These are phyloP conservation scores for Fusarium zealandicum DNA, from an alignment of 2,329 filamentous ascomycete genomes.

Conservation along the genomic window DNA sequence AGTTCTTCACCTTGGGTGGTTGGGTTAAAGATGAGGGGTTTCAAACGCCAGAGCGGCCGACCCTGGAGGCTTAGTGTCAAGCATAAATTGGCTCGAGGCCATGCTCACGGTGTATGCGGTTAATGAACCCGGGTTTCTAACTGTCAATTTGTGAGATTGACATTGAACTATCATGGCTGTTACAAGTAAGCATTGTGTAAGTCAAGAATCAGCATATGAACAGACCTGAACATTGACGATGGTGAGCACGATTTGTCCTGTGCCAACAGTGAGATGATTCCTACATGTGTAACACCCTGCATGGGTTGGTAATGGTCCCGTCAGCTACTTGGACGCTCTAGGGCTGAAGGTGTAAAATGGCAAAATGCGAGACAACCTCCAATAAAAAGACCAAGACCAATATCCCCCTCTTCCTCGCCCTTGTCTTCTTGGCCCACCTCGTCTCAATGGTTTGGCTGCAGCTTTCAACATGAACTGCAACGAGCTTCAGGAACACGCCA, in stretches of 20 bases:
- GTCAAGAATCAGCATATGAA: too few species aligned
- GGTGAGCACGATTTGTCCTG: too few species aligned
- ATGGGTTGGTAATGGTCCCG: slow-evolving; percentile 36
- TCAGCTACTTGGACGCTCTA: slow-evolving; percentile 18
- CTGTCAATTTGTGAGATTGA: too few species aligned
- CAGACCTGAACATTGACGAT: too few species aligned
- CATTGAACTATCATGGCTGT: too few species aligned
- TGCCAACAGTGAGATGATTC: background rate
- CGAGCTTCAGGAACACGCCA: slow-evolving; percentile 45
- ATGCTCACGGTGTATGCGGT: background rate
- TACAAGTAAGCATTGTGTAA: background rate
- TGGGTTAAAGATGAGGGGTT: slow-evolving; percentile 16
- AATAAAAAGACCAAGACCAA: slow-evolving; percentile 3
- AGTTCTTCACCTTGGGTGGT: background rate
- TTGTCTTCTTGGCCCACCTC: background rate
- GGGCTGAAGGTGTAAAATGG: slow-evolving; percentile 8
- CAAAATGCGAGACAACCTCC: slow-evolving; percentile 5
- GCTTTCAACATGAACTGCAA: slow-evolving; percentile 47
- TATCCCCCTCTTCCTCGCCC: slow-evolving; percentile 4
- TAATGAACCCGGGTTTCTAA: background rate
- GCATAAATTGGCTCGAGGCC: slow-evolving; percentile 11
- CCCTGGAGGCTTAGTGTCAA: slow-evolving; percentile 16
- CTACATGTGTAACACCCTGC: slow-evolving; percentile 17
- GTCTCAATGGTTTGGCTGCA: background rate
- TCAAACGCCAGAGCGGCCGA: slow-evolving; percentile 24